Evolutionary conservation across 2,329 filamentous ascomycete species (phyloP).

Genomic region (Colletotrichum tanaceti): DNA sequence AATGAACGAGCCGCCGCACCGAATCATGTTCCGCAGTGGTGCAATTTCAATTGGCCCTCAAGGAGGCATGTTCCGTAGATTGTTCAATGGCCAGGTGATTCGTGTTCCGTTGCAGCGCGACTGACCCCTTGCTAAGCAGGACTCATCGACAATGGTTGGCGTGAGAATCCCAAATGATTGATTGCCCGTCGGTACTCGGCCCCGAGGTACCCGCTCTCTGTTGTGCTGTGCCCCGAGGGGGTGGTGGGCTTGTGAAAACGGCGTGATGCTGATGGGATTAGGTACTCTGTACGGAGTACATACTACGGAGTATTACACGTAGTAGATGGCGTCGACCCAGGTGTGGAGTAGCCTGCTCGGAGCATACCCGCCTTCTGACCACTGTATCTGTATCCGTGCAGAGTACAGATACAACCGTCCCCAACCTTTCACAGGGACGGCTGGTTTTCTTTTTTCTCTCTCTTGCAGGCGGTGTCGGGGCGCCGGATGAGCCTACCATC

Average conservation of each 20-base stretch:
- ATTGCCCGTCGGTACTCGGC: conserved; percentile 28
- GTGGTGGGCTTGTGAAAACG: conserved; percentile 22
- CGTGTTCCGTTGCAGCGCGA: conserved; percentile 11
- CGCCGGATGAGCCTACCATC: conserved; percentile 30
- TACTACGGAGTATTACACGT: too few relatives aligned
- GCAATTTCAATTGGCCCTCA: neutral
- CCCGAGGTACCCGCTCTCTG: conserved; percentile 35
- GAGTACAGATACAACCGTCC: too few relatives aligned
- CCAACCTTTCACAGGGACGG: neutral
- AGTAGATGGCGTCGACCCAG: conserved; percentile 34
- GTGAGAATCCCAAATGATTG: neutral
- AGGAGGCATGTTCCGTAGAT: conserved; percentile 9
- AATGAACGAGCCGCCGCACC: conserved; percentile 27
- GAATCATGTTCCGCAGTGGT: conserved; percentile 10
- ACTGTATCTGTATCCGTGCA: too few relatives aligned
- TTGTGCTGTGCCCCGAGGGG: conserved; percentile 2
- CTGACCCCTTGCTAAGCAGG: conserved; percentile 16
- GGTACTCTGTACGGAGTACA: too few relatives aligned
- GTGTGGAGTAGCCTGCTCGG: conserved; percentile 24
- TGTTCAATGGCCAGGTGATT: conserved; percentile 17
- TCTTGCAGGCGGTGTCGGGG: conserved; percentile 12
- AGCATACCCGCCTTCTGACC: conserved; percentile 25
- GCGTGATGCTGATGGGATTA: conserved; percentile 22
- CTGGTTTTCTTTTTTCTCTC: conserved; percentile 1
- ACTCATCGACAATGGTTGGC: conserved; percentile 21